Evolutionary conservation across 352 stramenopile genomes (phyloP).

Genomic region (Pythium phragmiticola): DNA sequence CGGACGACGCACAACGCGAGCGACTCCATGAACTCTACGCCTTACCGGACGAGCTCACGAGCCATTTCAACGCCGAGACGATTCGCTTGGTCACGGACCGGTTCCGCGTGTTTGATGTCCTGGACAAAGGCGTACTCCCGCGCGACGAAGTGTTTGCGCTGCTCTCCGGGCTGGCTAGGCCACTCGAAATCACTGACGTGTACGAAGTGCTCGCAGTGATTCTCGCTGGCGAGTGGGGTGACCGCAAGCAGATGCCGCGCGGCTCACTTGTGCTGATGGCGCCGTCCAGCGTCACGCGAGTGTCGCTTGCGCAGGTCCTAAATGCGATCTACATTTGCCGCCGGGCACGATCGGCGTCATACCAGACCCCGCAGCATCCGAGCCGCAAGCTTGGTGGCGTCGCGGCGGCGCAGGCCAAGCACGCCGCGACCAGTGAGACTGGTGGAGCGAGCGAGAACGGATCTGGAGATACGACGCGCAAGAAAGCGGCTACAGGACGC

Average conservation of each 20-base stretch:
- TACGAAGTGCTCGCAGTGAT: slow-evolving; percentile 36
- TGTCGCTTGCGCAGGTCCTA: slow-evolving; percentile 32
- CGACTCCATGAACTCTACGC: slow-evolving; percentile 29
- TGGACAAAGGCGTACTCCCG: slow-evolving; percentile 35
- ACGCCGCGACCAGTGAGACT: neutral
- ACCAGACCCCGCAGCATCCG: neutral
- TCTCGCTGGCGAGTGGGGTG: slow-evolving; percentile 6
- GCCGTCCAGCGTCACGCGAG: slow-evolving; percentile 8
- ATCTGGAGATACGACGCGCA: neutral
- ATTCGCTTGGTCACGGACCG: slow-evolving; percentile 33
- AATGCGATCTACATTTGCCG: slow-evolving; percentile 29
- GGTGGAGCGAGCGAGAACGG: neutral
- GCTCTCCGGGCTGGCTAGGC: slow-evolving; percentile 35
- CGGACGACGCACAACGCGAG: slow-evolving; percentile 28
- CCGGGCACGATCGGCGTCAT: slow-evolving; percentile 9
- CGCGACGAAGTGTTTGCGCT: slow-evolving; percentile 42
- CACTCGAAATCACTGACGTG: slow-evolving; percentile 41
- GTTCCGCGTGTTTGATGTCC: slow-evolving; percentile 47
- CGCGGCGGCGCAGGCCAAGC: neutral
- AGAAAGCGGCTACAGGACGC: neutral
- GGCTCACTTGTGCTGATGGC: slow-evolving; percentile 24
- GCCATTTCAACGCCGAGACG: slow-evolving; percentile 34
- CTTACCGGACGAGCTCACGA: slow-evolving; percentile 29
- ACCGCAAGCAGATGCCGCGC: slow-evolving; percentile 14
- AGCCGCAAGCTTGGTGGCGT: slow-evolving; percentile 19